Base-by-base conservation (phyloP, 2,329 filamentous ascomycete species). In the Fusarium sp. region DNA sequence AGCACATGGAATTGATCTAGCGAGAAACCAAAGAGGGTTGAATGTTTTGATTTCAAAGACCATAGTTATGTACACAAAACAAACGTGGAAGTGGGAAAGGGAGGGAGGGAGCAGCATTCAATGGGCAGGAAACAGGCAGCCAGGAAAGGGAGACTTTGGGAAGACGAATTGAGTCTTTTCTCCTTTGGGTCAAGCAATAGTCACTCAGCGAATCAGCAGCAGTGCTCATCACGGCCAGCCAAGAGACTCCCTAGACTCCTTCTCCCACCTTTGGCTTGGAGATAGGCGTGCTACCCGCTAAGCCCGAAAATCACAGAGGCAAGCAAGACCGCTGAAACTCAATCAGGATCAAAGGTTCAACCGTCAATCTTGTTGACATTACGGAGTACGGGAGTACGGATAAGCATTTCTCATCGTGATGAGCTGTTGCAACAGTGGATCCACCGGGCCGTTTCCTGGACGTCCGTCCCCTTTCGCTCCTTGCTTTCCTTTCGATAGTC, bases 391-490 rank as follows among this genome's bases (percentile, higher is more conserved):
- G 23, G 23, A 23, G 23, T 23, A 23, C 23, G 23, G 23, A 23
- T 23, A 40, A 45, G 45, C 50, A 64, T 40, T 60, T 60, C 53
- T 53, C 48, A 69, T 56, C 45, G 23, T 39, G 65, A 68, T 68
- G 61, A 39, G 56, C 46, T 68, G 65, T 51, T 22, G 49, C 33
- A 51, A 44, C 56, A 55, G 66, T 55, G 62, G 66, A 66, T 67
- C 53, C 23, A 49, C 65, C 65, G 65, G 51, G 40, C 51, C 60
- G 66, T 68, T 68, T 67, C 62, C 66, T 49, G 39, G 62, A 55
- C 52, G 62, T 64, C 53, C 52, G 62, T 64, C 53, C 53, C 57
- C 56, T 62, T 53, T 67, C 62, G 52, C 67, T 70, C 66, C 66
- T 70, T 69, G 66, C 51, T 69, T 69, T 63, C 19, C 27, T 52